Base-by-base conservation (phyloP, 768 basidiomycete genomes). In the Gloeostereum incarnatum region DNA sequence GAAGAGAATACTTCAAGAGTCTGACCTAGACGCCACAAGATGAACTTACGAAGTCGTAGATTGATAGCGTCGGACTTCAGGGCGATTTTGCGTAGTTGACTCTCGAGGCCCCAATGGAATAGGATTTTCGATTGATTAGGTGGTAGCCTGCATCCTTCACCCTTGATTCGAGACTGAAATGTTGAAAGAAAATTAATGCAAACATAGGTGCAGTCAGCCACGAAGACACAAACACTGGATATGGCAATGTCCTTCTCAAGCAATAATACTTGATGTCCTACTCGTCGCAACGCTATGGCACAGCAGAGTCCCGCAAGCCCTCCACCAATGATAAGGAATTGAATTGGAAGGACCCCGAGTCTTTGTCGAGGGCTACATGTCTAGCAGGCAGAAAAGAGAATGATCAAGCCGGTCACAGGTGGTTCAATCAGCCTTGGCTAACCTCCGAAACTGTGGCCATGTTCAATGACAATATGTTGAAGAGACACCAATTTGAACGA, bases 61-160 rank as follows among this genome's bases (percentile, higher is more conserved):
- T 58, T 47, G 29, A 65, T 46, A 2, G 45, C 55, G 17, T 46
- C 44, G 4, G 57, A 57, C 32, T 47, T 49, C 3, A 43, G 36
- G 2, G 52, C 49, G 22, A 58, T 48, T 11, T 39, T 16, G 10
- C 42, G 31, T 0, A 53, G 39, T 38, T 59, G 44, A 17, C 52
- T 40, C 27, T 57, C 46, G 13, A 75, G 54, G 6, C 71, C 72
- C 77, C 78, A 80, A 40, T 68, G 61, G 39, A 62, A 68, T 2
- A 80, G 47, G 14, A 79, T 68, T 45, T 75, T 75, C 5, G 70
- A 62, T 14, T 74, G 48, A 38, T 80, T 79, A 3, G 78, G 76
- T 48, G 73, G 41, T 44, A 63, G 46, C 5, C 62, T 56, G 34
- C 49, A 52, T 34, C 33, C 33, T 34, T 8, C 14, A 29, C 18